phyloP scores from a whole-genome alignment of 148 eudicot genomes.

The Polygonum aviculare region DNA sequence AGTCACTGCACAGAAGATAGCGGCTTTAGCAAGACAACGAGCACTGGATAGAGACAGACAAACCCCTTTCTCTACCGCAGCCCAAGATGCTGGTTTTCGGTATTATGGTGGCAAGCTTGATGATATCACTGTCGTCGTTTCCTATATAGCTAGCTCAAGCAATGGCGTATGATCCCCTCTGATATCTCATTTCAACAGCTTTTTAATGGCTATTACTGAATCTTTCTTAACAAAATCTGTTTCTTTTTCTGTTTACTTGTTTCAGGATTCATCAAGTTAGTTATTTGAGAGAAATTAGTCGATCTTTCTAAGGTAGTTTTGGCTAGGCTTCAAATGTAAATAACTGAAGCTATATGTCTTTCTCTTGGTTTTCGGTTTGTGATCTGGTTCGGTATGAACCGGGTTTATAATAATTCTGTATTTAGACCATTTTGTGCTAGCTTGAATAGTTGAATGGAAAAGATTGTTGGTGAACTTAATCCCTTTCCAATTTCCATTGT shows the following conservation, averaged over 20 bases:
- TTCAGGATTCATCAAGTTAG: not conserved
- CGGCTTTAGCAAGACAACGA: constrained; percentile 60
- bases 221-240: not conserved
- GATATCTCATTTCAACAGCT: not conserved
- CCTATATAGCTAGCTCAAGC: constrained; percentile 36
- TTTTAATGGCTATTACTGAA: not conserved
- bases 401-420: not conserved
- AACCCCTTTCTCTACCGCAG: constrained; percentile 67
- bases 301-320: not conserved
- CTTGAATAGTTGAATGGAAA: constrained; percentile 1
- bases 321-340: not conserved
- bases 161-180: constrained; percentile 22
- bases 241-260: not conserved
- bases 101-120: constrained; percentile 71
- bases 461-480: not conserved
- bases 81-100: constrained; percentile 64
- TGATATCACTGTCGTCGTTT: constrained; percentile 66
- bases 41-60: constrained; percentile 52
- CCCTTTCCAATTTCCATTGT: too few relatives aligned
- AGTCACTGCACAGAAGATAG: constrained; percentile 63
- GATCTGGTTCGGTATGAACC: not conserved
- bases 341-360: not conserved
- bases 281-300: not conserved
- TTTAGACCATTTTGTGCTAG: not conserved
- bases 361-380: not conserved